Evolutionary conservation across 495 filamentous ascomycete species (phyloP).

Genomic region (Peziza echinospora): DNA sequence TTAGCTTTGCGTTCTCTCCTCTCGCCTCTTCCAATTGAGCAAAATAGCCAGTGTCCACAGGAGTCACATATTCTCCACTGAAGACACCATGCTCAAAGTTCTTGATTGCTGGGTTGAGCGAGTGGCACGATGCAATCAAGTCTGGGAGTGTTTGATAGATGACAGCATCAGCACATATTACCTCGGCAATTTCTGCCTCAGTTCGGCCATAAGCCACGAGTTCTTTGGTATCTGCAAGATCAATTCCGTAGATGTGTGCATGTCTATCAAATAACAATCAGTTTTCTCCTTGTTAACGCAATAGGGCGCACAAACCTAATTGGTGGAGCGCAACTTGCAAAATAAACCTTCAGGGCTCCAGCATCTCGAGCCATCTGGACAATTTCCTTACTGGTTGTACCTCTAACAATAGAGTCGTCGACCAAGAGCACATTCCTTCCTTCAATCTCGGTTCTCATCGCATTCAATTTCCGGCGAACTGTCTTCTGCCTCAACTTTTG

Average conservation of each 20-base stretch:
- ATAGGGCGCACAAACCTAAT: constrained; percentile 31
- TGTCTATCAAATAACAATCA: constrained; percentile 25
- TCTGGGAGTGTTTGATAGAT: constrained; percentile 79
- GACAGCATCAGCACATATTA: constrained; percentile 79
- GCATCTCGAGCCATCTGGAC: constrained; percentile 84
- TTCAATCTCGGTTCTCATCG: constrained; percentile 72
- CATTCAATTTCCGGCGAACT: constrained; percentile 55
- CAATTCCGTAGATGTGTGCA: constrained; percentile 70
- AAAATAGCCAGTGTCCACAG: constrained; percentile 66
- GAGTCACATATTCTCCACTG: constrained; percentile 75
- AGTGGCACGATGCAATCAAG: constrained; percentile 49
- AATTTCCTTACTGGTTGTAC: constrained; percentile 80
- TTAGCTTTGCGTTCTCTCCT: constrained; percentile 50
- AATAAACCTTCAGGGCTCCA: constrained; percentile 73
- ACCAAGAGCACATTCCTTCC: constrained; percentile 68
- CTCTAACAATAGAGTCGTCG: constrained; percentile 84
- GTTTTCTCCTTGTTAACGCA: neutral
- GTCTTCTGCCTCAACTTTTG: constrained; percentile 67
- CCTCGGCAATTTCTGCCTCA: constrained; percentile 42
- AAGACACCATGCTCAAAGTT: constrained; percentile 92
- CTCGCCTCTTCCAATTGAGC: constrained; percentile 57
- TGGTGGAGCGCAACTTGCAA: constrained; percentile 70
- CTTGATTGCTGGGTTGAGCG: constrained; percentile 23
- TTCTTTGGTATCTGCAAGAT: constrained; percentile 62
- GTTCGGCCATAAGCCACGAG: constrained; percentile 66